Evolutionary conservation across 768 basidiomycete genomes (phyloP).

Genomic region (Tubosaeta sp.): DNA sequence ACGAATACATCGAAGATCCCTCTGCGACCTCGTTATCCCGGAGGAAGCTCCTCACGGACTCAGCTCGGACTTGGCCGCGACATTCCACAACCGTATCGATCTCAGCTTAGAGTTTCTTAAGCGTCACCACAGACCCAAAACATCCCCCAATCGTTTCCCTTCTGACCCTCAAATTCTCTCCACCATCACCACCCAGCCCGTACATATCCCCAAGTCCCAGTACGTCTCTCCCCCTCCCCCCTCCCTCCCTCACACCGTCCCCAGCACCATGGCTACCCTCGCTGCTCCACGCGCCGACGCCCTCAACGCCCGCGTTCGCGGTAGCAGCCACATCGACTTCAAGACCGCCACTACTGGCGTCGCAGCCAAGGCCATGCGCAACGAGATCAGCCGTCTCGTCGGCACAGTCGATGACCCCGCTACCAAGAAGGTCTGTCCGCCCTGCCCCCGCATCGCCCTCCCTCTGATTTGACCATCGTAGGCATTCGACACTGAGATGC

Average conservation of each 20-base stretch:
- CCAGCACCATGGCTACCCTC: conserved; percentile 50
- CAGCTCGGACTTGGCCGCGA: conserved; percentile 33
- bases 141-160: conserved; percentile 40
- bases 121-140: conserved; percentile 60
- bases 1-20: conserved; percentile 12
- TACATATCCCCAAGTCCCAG: conserved; percentile 50
- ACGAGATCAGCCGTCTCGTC: conserved; percentile 94
- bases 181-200: conserved; percentile 57
- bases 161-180: conserved; percentile 56
- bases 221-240: conserved; percentile 15
- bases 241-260: conserved; percentile 10
- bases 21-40: conserved; percentile 30
- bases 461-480: conserved; percentile 28
- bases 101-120: conserved; percentile 42
- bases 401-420: conserved; percentile 72
- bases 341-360: conserved; percentile 96
- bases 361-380: conserved; percentile 95
- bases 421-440: conserved; percentile 68
- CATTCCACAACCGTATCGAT: conserved; percentile 31
- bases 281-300: conserved; percentile 65
- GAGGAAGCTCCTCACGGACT: conserved; percentile 20
- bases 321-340: conserved; percentile 86
- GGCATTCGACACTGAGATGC: conserved; percentile 81
- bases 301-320: conserved; percentile 68
- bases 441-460: conserved; percentile 1